Conservation (phyloP, 2,329 filamentous ascomycete species). For the Coniochaeta ligniaria region DNA sequence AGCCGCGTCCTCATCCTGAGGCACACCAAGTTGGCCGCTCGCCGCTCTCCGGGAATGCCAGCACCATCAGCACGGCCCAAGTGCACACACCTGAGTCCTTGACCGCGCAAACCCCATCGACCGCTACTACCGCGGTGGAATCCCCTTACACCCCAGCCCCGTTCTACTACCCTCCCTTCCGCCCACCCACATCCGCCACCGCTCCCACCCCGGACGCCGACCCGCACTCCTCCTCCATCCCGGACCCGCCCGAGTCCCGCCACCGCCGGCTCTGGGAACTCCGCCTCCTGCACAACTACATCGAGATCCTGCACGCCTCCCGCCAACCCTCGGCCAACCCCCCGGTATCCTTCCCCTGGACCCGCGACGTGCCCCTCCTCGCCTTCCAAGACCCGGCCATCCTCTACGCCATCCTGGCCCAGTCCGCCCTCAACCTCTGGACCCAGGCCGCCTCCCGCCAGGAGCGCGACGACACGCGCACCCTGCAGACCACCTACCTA, state of each 20-base stretch:
- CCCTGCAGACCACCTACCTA: slow-evolving; percentile 27
- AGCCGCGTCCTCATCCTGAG: background rate
- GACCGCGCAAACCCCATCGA: background rate
- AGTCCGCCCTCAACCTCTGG: slow-evolving; percentile 29
- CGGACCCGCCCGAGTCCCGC: slow-evolving; percentile 24
- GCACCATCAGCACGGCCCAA: background rate
- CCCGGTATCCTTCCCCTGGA: slow-evolving; percentile 17
- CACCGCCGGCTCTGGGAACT: slow-evolving; percentile 29
- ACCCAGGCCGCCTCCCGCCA: slow-evolving; percentile 4
- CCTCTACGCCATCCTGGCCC: slow-evolving; percentile 26
- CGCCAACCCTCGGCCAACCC: background rate
- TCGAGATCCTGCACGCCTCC: slow-evolving; percentile 6
- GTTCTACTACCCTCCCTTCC: background rate
- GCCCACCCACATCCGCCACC: background rate
- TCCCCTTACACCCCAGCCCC: background rate
- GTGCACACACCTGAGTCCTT: background rate
- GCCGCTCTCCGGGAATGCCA: background rate
- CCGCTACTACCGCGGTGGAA: background rate
- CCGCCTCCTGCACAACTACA: slow-evolving; percentile 26
- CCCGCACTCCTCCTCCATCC: background rate
- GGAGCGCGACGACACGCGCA: slow-evolving; percentile 10
- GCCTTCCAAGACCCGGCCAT: slow-evolving; percentile 23
- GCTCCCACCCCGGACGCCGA: background rate
- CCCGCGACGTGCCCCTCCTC: slow-evolving; percentile 23
- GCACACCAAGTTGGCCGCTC: background rate